Base-by-base conservation (phyloP, 768 basidiomycete genomes). In the Pleurotus djamor region DNA sequence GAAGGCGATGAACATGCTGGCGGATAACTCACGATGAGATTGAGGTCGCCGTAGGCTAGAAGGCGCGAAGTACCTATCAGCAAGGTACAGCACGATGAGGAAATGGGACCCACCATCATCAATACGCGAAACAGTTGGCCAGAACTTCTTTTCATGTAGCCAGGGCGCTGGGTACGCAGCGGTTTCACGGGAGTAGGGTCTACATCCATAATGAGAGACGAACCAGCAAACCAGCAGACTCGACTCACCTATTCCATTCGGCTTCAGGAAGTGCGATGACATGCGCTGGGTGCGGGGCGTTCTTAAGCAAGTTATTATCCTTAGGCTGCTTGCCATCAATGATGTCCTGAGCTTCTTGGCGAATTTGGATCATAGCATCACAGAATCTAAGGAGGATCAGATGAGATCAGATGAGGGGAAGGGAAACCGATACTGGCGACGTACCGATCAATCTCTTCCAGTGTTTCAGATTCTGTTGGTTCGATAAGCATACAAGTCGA, bases 401-500 rank as follows among this genome's bases (percentile, higher is more conserved):
- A 54, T 9, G 60, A 52, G 45, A 54, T 37, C 13, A 33, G 58
- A 54, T 9, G 60, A 52, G 38, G 49, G 35, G 49, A 35, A 35
- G 10, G 47, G 32, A 14, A 17, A 52, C 0, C 32, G 60, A 57
- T 16, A 32, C 6, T 14, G 48, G 7, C 21, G 21, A 64, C 75
- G 49, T 61, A 91, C 86, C 89, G 84, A 68, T 98, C 94, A 55
- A 98, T 84, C 71, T 98, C 96, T 61, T 95, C 91, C 33, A 97
- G 80, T 0, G 92, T 86, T 75, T 98, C 96, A 0, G 93, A 96
- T 72, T 98, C 96, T 2, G 96, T 98, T 5, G 96, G 96, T 74
- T 98, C 96, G 62, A 98, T 97, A 55, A 97, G 81, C 93, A 97
- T 97, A 68, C 92, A 96, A 1, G 96, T 97, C 16, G 93, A 88